Conservation (phyloP, 2,329 filamentous ascomycete genomes). For the Teratosphaeriaceae sp. region DNA sequence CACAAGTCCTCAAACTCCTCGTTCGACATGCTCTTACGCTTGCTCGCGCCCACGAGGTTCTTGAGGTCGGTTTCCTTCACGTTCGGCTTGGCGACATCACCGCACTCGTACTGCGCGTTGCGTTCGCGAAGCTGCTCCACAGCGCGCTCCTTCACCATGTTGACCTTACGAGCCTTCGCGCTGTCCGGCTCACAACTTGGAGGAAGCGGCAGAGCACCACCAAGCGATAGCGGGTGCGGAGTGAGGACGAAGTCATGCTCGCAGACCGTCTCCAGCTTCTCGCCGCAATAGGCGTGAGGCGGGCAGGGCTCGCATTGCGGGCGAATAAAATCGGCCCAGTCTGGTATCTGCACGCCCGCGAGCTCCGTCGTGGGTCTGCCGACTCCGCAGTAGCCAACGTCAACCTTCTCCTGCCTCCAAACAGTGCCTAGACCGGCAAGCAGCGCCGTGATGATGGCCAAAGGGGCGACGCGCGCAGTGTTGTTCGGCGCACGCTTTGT, state of each 20-base stretch:
- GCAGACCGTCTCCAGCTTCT: conserved; percentile 69
- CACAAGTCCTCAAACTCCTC: conserved; percentile 90
- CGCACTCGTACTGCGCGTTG: conserved; percentile 85
- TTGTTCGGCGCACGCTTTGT: conserved; percentile 38
- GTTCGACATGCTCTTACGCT: conserved; percentile 75
- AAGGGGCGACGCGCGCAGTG: conserved; percentile 58
- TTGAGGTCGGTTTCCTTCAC: conserved; percentile 66
- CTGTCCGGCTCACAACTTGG: conserved; percentile 94
- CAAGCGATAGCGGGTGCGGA: conserved; percentile 74
- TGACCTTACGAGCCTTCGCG: conserved; percentile 80
- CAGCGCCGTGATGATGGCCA: conserved; percentile 63
- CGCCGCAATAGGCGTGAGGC: conserved; percentile 80
- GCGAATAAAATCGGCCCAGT: conserved; percentile 62
- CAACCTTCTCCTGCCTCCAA: conserved; percentile 93
- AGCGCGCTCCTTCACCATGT: conserved; percentile 79
- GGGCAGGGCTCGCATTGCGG: conserved; percentile 89
- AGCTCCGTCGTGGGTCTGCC: conserved; percentile 56
- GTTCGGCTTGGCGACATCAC: conserved; percentile 62
- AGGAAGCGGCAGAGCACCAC: conserved; percentile 73
- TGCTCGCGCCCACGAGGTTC: conserved; percentile 65
- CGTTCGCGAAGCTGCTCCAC: conserved; percentile 80
- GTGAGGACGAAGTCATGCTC: conserved; percentile 82
- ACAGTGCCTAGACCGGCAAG: conserved; percentile 68
- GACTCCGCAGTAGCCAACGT: conserved; percentile 88
- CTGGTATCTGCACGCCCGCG: conserved; percentile 61